Conservation (phyloP, 345 rosid species). For the Hibiscus tridactylites region DNA sequence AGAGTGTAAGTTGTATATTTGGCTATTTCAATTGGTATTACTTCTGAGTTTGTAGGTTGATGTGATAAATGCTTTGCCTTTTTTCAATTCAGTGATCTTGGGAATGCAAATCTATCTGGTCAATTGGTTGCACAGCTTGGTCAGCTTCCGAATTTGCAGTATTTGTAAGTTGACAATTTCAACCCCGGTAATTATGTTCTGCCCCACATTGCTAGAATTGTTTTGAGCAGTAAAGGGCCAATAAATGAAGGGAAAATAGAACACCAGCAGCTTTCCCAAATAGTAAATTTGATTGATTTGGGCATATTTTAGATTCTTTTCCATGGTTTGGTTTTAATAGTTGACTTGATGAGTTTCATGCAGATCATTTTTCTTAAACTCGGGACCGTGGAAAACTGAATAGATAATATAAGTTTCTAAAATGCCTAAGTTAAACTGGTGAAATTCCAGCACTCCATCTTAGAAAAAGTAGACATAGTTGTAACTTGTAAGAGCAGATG, state of each 20-base stretch:
- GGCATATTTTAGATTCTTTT: too few relatives aligned
- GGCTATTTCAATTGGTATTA: not conserved
- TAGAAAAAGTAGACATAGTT: not conserved
- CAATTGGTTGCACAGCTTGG: conserved; percentile 59
- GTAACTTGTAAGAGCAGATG: not conserved
- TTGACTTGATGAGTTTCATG: not conserved
- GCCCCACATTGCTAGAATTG: not conserved
- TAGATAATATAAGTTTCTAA: not conserved
- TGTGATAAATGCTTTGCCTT: not conserved
- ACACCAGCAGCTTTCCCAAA: not conserved
- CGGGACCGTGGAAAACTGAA: not conserved
- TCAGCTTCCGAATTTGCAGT: conserved; percentile 55
- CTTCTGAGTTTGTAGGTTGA: not conserved
- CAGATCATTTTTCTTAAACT: not conserved
- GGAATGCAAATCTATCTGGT: conserved; percentile 62
- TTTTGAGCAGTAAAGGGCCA: not conserved
- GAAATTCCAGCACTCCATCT: not conserved
- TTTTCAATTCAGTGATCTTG: conserved; percentile 27
- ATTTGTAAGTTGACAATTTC: conserved; percentile 47
- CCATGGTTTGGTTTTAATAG: too few relatives aligned
- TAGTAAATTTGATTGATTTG: too few relatives aligned
- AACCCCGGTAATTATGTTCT: too few relatives aligned
- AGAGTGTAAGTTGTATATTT: conserved; percentile 63
- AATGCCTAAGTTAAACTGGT: not conserved
- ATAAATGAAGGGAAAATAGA: not conserved